A percentile compares a stretch with the other conserved stretches of the same genome.
These are phyloP conservation scores for Herpetomonas tarakana DNA, from an alignment of 208 protist species.

Conservation along the genomic window DNA sequence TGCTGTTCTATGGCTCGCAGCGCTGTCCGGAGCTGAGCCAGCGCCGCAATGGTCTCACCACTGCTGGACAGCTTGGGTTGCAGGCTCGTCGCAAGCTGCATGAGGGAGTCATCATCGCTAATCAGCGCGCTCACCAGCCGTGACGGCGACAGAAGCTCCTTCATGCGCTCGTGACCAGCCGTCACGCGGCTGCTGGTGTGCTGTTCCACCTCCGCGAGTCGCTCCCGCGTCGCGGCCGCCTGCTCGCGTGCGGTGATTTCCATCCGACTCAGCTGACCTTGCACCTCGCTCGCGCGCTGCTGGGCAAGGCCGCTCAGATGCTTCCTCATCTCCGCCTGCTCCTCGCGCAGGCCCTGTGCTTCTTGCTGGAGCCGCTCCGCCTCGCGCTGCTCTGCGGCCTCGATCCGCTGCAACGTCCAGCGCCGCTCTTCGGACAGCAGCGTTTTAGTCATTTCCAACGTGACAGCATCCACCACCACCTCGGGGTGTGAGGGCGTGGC, in stretches of 20 bases:
- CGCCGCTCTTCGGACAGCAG: conserved; percentile 1
- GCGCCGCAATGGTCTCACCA: background rate
- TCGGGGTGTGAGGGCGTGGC: too few relatives aligned
- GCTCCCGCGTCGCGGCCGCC: background rate
- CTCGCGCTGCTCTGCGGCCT: conserved; percentile 17
- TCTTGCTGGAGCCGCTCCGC: conserved; percentile 1
- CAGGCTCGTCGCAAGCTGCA: background rate
- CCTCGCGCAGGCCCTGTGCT: background rate
- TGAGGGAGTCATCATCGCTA: background rate
- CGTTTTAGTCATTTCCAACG: background rate
- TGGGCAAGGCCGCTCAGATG: background rate
- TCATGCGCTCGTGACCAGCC: conserved; percentile 2
- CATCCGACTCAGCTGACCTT: background rate
- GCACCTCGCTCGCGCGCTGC: background rate
- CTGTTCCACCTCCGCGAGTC: background rate
- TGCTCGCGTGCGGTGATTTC: background rate
- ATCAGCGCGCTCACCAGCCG: conserved; percentile 1
- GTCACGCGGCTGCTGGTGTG: background rate
- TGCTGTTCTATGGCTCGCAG: conserved; percentile 20
- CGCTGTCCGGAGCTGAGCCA: background rate
- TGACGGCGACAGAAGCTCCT: background rate
- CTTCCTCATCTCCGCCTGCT: conserved; percentile 1
- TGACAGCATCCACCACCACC: background rate
- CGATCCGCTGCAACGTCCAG: conserved; percentile 20
- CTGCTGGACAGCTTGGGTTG: background rate